Conservation (phyloP, 2,329 filamentous ascomycete genomes). For the Talaromyces funiculosus region DNA sequence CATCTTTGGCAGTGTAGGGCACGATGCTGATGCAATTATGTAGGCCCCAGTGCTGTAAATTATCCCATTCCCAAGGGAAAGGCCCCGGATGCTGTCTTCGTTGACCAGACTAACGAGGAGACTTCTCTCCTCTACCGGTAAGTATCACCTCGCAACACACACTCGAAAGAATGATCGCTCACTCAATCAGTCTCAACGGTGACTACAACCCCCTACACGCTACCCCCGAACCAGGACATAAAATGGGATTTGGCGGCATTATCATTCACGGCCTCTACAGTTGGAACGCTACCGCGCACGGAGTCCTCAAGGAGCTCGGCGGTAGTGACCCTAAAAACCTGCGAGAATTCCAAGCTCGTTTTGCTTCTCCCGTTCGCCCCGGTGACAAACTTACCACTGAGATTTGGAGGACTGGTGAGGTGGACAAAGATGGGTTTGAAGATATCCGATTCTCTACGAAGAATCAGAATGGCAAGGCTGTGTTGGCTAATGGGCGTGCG, state of each 20-base stretch:
- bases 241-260: slow-evolving; percentile 85
- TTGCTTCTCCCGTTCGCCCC: slow-evolving; percentile 76
- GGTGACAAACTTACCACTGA: slow-evolving; percentile 76
- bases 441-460: slow-evolving; percentile 75
- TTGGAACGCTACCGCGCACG: slow-evolving; percentile 75
- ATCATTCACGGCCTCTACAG: slow-evolving; percentile 88
- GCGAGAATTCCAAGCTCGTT: slow-evolving; percentile 82
- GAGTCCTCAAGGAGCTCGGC: slow-evolving; percentile 66
- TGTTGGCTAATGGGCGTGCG: slow-evolving; percentile 79
- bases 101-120: slow-evolving; percentile 64
- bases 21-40: neutral
- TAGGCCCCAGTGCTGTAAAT: slow-evolving; percentile 63
- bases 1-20: neutral
- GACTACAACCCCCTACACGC: slow-evolving; percentile 94
- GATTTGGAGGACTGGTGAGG: slow-evolving; percentile 70
- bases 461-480: slow-evolving; percentile 75
- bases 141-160: slow-evolving; percentile 14
- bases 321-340: slow-evolving; percentile 74
- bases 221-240: slow-evolving; percentile 72
- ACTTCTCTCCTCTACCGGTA: slow-evolving; percentile 69
- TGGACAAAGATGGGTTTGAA: slow-evolving; percentile 58
- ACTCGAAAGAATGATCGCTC: neutral
- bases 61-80: slow-evolving; percentile 70
- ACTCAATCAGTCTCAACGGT: slow-evolving; percentile 63
- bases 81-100: slow-evolving; percentile 63